Percentiles rank a stretch among this genome's conserved stretches.
Conservation (phyloP, 352 stramenopile species). For the Globisporangium irregulare region DNA sequence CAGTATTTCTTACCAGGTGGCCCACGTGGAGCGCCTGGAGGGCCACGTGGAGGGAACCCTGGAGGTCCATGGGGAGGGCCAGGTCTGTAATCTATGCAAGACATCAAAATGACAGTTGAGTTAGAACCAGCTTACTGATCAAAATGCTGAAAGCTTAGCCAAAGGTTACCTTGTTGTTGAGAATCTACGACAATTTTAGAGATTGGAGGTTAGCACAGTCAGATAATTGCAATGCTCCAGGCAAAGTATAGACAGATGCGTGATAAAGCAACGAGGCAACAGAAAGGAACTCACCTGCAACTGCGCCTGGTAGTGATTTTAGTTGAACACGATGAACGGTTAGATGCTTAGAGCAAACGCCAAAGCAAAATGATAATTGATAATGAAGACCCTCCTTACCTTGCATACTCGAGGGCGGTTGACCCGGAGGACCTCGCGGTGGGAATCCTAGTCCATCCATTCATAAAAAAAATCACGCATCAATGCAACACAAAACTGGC, state of each 20-base stretch:
- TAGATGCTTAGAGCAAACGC: background rate
- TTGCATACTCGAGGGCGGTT: conserved; percentile 18
- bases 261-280: background rate
- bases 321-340: background rate
- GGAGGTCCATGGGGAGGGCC: conserved; percentile 10
- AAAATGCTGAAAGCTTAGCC: background rate
- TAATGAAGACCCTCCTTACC: background rate
- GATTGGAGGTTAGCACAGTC: background rate
- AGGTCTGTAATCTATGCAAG: background rate
- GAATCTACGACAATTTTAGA: background rate
- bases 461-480: background rate
- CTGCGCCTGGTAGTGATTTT: conserved; percentile 1
- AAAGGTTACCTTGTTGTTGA: conserved; percentile 8
- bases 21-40: background rate
- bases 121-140: background rate
- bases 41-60: conserved; percentile 9
- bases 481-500: background rate
- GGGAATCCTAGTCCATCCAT: conserved; percentile 15
- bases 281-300: background rate
- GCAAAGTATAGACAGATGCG: background rate
- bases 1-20: conserved; percentile 9
- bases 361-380: background rate
- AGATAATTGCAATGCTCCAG: background rate
- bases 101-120: background rate
- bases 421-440: conserved; percentile 20